These are phyloP conservation scores for Trypanosoma boissoni DNA, from an alignment of 208 protist species.

Conservation along the genomic window DNA sequence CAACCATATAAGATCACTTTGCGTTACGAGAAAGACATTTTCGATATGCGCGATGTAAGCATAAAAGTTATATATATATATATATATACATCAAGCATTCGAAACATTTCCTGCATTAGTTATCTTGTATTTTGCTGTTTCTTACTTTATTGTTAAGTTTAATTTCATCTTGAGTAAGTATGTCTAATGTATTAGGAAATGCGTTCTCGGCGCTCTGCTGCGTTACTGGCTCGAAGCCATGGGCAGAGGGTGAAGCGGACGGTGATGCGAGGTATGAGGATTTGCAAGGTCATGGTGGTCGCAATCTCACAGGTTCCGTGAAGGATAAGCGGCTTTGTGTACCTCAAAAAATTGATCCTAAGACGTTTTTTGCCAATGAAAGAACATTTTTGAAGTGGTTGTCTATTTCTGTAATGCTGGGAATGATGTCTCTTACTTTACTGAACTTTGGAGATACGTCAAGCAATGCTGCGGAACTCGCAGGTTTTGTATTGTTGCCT, in stretches of 20 bases:
- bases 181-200: conserved; percentile 49
- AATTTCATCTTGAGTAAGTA: conserved; percentile 6
- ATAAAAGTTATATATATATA: not conserved
- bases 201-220: conserved; percentile 70
- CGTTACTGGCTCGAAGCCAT: conserved; percentile 69
- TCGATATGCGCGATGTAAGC: not conserved
- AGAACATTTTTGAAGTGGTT: conserved; percentile 93
- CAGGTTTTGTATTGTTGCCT: conserved; percentile 76
- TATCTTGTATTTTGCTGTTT: not conserved
- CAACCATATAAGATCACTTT: too few species aligned
- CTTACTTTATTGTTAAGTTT: not conserved
- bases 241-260: conserved; percentile 86
- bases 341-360: conserved; percentile 91
- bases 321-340: conserved; percentile 88
- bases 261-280: conserved; percentile 81
- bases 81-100: too few species aligned
- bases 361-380: conserved; percentile 93
- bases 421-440: conserved; percentile 84
- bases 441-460: conserved; percentile 81
- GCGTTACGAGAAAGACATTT: too few species aligned
- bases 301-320: conserved; percentile 78
- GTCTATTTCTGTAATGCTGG: conserved; percentile 87
- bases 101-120: not conserved
- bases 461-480: conserved; percentile 77
- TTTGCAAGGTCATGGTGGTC: conserved; percentile 61